These are phyloP conservation scores for Boletus rubroflammeus DNA, from an alignment of 768 basidiomycete species.

Conservation along the genomic window DNA sequence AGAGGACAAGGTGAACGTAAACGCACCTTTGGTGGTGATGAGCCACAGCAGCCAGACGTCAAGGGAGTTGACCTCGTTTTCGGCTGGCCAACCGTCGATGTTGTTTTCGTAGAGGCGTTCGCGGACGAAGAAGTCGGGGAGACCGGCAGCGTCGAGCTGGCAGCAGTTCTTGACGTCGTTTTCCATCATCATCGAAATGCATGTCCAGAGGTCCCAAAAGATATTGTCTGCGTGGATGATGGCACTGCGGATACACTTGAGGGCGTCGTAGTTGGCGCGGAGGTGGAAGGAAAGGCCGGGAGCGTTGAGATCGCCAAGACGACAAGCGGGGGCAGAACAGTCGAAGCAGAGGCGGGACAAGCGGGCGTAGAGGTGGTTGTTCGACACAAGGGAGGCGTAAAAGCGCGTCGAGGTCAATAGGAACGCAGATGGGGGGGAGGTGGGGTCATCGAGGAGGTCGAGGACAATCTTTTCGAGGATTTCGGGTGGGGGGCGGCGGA, in stretches of 20 bases:
- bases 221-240: slow-evolving; percentile 33
- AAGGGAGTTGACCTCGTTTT: slow-evolving; percentile 46
- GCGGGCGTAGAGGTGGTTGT: slow-evolving; percentile 42
- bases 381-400: too few relatives aligned
- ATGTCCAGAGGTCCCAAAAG: slow-evolving; percentile 40
- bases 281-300: slow-evolving; percentile 38
- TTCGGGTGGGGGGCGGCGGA: slow-evolving; percentile 40
- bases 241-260: slow-evolving; percentile 30
- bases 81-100: slow-evolving; percentile 55
- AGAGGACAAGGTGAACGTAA: background rate
- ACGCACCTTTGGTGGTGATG: slow-evolving; percentile 48
- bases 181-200: slow-evolving; percentile 57
- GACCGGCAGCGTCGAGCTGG: slow-evolving; percentile 52
- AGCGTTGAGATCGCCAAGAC: slow-evolving; percentile 43
- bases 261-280: slow-evolving; percentile 33
- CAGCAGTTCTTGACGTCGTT: slow-evolving; percentile 65
- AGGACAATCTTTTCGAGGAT: slow-evolving; percentile 50
- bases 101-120: slow-evolving; percentile 42
- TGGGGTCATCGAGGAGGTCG: slow-evolving; percentile 31
- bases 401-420: too few relatives aligned
- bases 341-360: slow-evolving; percentile 62
- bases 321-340: slow-evolving; percentile 44
- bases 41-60: slow-evolving; percentile 67
- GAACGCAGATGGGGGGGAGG: slow-evolving; percentile 36
- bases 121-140: slow-evolving; percentile 45